Conservation (phyloP, 83 land plant species). For the Picea engelmannii region DNA sequence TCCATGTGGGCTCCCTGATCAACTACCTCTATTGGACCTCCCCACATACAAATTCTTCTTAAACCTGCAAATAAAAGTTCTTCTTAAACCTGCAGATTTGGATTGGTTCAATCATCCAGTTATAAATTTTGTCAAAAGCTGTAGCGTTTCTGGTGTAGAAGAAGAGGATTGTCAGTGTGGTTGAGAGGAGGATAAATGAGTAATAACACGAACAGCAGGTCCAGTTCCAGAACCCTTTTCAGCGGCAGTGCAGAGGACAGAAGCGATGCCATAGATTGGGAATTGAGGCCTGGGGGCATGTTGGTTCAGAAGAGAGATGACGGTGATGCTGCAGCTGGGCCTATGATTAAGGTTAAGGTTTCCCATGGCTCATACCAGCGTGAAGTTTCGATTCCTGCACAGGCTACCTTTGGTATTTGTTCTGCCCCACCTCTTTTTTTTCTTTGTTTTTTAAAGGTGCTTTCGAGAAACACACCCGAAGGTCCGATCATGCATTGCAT, state of each 20-base stretch:
- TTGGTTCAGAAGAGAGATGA: constrained; percentile 53
- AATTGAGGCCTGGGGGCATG: constrained; percentile 66
- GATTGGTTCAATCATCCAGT: neutral
- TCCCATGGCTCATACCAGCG: constrained; percentile 51
- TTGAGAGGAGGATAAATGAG: too few relatives aligned
- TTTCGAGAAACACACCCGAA: too few relatives aligned
- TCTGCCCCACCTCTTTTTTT: neutral
- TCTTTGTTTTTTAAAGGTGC: too few relatives aligned
- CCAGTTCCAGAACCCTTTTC: neutral
- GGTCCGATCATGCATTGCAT: too few relatives aligned
- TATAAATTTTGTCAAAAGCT: neutral
- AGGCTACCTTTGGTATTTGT: constrained; percentile 63
- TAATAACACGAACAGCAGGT: neutral
- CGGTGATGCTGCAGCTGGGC: constrained; percentile 29
- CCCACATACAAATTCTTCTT: too few relatives aligned
- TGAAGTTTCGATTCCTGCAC: constrained; percentile 50
- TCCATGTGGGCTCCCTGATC: neutral
- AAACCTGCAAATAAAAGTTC: too few relatives aligned
- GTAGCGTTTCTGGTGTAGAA: neutral
- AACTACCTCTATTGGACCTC: neutral
- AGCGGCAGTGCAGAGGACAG: constrained; percentile 21
- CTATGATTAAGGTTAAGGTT: constrained; percentile 59
- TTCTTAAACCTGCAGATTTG: neutral
- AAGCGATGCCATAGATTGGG: constrained; percentile 47
- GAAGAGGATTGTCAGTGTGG: neutral